Conservation (phyloP, 306 rosid genomes). For the Urtica urens region DNA sequence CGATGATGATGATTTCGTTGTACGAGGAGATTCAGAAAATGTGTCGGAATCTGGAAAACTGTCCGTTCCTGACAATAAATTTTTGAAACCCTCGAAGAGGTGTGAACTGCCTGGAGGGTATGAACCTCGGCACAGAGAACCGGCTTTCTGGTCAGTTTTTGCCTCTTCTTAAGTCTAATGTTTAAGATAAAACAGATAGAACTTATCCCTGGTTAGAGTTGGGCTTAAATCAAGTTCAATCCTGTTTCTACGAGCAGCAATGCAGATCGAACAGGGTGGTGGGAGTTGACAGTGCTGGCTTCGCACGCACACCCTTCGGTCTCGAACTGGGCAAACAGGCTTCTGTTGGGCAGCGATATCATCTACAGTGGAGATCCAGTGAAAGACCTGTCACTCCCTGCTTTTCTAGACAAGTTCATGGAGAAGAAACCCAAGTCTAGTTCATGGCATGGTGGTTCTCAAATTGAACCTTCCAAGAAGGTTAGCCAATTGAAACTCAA, state of each 20-base stretch:
- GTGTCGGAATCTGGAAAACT: conserved; percentile 6
- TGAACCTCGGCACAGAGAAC: conserved; percentile 74
- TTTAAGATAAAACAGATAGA: background rate
- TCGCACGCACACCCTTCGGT: conserved; percentile 92
- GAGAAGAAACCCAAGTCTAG: conserved; percentile 83
- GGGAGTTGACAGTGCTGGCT: conserved; percentile 84
- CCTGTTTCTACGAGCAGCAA: conserved; percentile 42
- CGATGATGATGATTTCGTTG: conserved; percentile 45
- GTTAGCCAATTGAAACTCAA: conserved; percentile 28
- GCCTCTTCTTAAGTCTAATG: background rate
- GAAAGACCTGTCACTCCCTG: conserved; percentile 59
- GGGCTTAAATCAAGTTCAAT: no score
- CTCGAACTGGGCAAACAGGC: conserved; percentile 76
- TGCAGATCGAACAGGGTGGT: conserved; percentile 84
- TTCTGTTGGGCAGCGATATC: conserved; percentile 83
- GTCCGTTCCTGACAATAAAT: conserved; percentile 19
- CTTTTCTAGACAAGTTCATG: conserved; percentile 94
- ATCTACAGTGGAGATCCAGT: conserved; percentile 87
- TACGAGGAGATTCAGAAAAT: conserved; percentile 24
- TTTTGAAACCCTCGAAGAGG: conserved; percentile 27
- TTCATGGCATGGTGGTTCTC: conserved; percentile 93
- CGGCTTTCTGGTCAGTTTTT: conserved; percentile 59
- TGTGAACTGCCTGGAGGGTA: conserved; percentile 70
- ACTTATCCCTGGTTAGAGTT: background rate
- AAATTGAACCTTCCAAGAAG: conserved; percentile 91